phyloP scores from a whole-genome alignment of 2,329 filamentous ascomycete genomes.

The Colletotrichum sp. region DNA sequence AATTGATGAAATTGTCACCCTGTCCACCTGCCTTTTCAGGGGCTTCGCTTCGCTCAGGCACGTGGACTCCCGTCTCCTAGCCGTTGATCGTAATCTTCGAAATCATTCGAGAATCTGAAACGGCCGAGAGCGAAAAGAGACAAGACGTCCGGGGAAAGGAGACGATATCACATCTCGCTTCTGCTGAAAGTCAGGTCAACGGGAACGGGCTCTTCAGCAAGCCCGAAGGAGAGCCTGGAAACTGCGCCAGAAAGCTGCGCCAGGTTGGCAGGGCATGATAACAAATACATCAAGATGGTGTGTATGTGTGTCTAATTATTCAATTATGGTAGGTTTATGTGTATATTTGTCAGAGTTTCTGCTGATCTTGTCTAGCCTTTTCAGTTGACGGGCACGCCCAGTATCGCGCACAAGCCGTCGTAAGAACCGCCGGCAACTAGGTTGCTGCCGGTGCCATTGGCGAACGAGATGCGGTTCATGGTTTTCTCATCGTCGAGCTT shows the following conservation, averaged over 20 bases:
- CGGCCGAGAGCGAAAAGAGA: background rate
- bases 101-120: background rate
- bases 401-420: constrained; percentile 5
- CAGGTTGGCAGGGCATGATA: background rate
- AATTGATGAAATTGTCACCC: background rate
- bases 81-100: background rate
- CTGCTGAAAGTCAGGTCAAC: background rate
- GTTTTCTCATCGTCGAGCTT: constrained; percentile 19
- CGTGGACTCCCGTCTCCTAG: background rate
- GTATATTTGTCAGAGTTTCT: background rate
- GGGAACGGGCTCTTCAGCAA: background rate
- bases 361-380: background rate
- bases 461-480: constrained; percentile 29
- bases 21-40: background rate
- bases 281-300: background rate
- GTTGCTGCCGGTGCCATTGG: constrained; percentile 31
- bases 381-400: background rate
- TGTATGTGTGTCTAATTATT: background rate
- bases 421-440: constrained; percentile 17
- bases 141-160: background rate
- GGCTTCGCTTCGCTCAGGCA: background rate
- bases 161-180: background rate
- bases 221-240: background rate
- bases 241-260: background rate
- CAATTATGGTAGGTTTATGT: background rate